A percentile compares a stretch with the other conserved stretches of the same genome.
These are phyloP conservation scores for Boletus barrowsii DNA, from an alignment of 768 basidiomycete species.

Conservation along the genomic window DNA sequence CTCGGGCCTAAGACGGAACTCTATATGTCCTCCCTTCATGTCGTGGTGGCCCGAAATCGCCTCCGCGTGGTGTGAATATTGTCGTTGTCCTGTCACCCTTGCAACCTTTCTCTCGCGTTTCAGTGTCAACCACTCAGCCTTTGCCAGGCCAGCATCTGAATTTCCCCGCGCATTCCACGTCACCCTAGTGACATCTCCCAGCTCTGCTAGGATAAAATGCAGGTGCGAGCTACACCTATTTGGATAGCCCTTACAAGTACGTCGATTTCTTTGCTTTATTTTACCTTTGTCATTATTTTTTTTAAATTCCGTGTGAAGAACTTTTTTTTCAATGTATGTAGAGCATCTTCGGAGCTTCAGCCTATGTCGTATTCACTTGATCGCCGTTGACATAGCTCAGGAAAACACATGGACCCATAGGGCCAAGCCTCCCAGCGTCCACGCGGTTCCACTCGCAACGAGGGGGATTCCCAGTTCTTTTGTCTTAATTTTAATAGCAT, in stretches of 20 bases:
- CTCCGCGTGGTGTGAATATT: constrained; percentile 16
- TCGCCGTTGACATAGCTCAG: constrained; percentile 33
- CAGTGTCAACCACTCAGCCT: constrained; percentile 12
- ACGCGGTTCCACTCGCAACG: constrained; percentile 25
- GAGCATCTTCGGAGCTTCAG: constrained; percentile 27
- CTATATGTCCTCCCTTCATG: constrained; percentile 26
- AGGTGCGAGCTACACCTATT: constrained; percentile 5
- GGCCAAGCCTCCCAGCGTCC: constrained; percentile 25
- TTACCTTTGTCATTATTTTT: constrained; percentile 13
- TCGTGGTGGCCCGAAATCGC: constrained; percentile 20
- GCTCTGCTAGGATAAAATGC: constrained; percentile 10
- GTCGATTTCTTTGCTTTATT: constrained; percentile 16
- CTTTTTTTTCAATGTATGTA: constrained; percentile 1
- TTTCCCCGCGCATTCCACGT: constrained; percentile 2
- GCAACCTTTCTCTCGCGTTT: constrained; percentile 23
- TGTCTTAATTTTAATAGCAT: constrained; percentile 13
- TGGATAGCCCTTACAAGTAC: constrained; percentile 4
- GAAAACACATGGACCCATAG: constrained; percentile 31
- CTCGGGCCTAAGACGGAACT: constrained; percentile 33
- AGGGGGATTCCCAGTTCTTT: constrained; percentile 12
- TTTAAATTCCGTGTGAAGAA: constrained; percentile 18
- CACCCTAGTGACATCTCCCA: constrained; percentile 6
- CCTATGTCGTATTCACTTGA: constrained; percentile 34
- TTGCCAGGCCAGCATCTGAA: background rate
- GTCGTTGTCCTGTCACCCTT: constrained; percentile 13